These are phyloP conservation scores for Exophiala lecanii-corni DNA, from an alignment of 2,329 filamentous ascomycete genomes.

Conservation along the genomic window DNA sequence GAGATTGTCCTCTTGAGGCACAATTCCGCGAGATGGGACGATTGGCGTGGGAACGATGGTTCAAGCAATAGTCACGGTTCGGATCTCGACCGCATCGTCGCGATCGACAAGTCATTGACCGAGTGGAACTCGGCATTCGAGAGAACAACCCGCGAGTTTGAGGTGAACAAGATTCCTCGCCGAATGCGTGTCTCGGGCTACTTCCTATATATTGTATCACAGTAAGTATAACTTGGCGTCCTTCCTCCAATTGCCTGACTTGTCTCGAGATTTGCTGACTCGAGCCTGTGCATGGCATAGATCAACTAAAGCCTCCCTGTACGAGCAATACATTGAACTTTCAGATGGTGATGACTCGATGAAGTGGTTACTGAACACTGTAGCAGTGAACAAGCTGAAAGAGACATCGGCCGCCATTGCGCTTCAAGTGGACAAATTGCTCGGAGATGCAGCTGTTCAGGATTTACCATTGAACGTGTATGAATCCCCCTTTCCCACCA, in stretches of 20 bases:
- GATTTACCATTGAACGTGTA: conserved; percentile 3
- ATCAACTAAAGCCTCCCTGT: conserved; percentile 1
- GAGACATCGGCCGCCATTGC: background rate
- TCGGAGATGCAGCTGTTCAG: background rate
- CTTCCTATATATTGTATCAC: background rate
- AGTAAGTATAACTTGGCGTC: background rate
- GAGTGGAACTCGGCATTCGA: background rate
- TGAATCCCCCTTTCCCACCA: background rate
- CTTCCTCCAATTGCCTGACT: background rate
- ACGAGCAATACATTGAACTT: conserved; percentile 3
- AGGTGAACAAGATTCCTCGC: background rate
- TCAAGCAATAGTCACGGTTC: background rate
- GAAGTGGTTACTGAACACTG: conserved; percentile 1
- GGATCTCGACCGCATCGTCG: background rate
- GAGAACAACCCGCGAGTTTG: background rate
- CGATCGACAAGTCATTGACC: background rate
- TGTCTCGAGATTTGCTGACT: background rate
- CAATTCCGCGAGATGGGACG: conserved; percentile 2
- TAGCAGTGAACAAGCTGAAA: conserved; percentile 2
- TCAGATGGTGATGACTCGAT: background rate
- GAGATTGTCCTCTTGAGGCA: conserved; percentile 4
- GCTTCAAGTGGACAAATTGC: background rate
- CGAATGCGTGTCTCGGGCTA: background rate
- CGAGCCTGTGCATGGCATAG: background rate
- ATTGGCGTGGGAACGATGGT: background rate